Evolutionary conservation across 345 rosid genomes (phyloP), one percentile per base, ranked within the genome.

Genomic region (Sonneratia alba): DNA sequence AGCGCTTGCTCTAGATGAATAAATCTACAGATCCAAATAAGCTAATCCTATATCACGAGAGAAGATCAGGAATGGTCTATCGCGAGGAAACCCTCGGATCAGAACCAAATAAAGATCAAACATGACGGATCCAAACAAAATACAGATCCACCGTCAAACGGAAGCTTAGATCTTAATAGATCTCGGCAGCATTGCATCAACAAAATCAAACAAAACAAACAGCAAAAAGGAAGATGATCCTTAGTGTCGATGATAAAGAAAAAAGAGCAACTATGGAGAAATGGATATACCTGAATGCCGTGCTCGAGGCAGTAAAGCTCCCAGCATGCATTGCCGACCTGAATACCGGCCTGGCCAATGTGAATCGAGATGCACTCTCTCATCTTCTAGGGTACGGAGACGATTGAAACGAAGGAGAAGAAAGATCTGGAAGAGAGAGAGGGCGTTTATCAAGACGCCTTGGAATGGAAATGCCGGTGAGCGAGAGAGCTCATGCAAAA

Each of bases 321-420:
- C 77, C 77, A 74, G 79, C 79, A 77, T 15, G 79, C 72, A 62
- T 77, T 77, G 34, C 79, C 79, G 76, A 77, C 79, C 76, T 77
- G 79, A 43, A 77, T 77, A 45, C 79, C 79, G 66, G 79, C 79
- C 76, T 77, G 79, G 19, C 79, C 79, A 48, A 77, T 77, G 76
- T 77, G 79, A 13, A 77, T 77, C 66, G 79, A 77, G 43, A 77
- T 77, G 79, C 79, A 77, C 76, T 77, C 79, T 24, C 79, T 77
- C 79, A 77, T 77, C 66, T 68, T 74, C 47, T 36, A 14, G 45
- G 43, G n/a, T 61, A 47, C 3, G 68, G 43, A 53, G 51, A 21
- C 0, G 37, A 43, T 42, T 32, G 37, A 32, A 36, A 19, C 24
- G 67, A 36, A 6, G 64, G 12, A 24, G 36, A 24, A 3, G 36